phyloP scores from a whole-genome alignment of 495 filamentous ascomycete species.

The Aspergillus incahuasiensis region DNA sequence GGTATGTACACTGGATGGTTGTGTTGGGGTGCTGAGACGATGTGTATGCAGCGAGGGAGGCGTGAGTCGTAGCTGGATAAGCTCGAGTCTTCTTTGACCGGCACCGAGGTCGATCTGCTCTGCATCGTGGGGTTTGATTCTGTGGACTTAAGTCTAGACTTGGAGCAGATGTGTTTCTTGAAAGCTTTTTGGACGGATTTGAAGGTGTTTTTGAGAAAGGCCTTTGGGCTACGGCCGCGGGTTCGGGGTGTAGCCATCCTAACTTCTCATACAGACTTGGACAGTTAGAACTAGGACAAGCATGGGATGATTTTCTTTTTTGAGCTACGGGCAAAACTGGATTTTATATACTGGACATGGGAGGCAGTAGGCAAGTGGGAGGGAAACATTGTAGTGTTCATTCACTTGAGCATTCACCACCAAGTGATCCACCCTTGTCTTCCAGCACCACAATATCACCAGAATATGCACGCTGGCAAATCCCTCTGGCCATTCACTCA shows the following conservation, averaged over 20 bases:
- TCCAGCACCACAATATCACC: neutral
- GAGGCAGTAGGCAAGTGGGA: no score
- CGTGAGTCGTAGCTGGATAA: neutral
- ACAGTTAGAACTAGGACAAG: no score
- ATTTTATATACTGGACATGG: no score
- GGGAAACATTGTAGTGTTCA: no score
- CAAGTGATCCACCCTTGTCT: neutral
- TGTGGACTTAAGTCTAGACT: neutral
- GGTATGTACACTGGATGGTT: neutral
- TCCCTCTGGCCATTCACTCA: slow-evolving; percentile 5
- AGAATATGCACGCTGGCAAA: neutral
- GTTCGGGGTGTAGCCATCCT: slow-evolving; percentile 10
- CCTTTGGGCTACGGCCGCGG: neutral
- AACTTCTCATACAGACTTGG: neutral
- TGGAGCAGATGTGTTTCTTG: neutral
- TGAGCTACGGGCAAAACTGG: no score
- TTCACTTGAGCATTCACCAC: neutral
- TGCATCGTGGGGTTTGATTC: neutral
- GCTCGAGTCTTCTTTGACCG: neutral
- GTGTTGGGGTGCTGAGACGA: neutral
- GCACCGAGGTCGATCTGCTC: slow-evolving; percentile 1
- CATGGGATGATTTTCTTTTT: no score
- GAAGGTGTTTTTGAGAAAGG: slow-evolving; percentile 3
- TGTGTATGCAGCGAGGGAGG: neutral
- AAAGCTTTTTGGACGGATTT: slow-evolving; percentile 5